phyloP scores from a whole-genome alignment of 1,284 basidiomycete genomes.

The Cryptococcus deneoformans region DNA sequence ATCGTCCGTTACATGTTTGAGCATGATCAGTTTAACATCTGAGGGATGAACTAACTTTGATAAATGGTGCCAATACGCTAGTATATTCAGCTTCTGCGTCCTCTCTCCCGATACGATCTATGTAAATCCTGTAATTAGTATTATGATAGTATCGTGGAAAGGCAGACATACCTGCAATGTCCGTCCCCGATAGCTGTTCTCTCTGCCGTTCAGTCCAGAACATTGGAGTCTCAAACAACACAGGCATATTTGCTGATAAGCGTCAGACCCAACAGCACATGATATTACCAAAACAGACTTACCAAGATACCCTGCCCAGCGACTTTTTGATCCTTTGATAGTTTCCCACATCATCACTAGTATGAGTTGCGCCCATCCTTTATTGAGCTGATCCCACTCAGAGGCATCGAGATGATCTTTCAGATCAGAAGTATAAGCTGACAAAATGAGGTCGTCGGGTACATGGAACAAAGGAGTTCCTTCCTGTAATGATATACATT shows the following conservation, averaged over 20 bases:
- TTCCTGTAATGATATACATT: constrained; percentile 8
- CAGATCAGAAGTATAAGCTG: constrained; percentile 65
- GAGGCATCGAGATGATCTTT: constrained; percentile 54
- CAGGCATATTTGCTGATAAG: constrained; percentile 58
- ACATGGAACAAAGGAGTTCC: constrained; percentile 68
- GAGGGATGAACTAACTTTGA: constrained; percentile 55
- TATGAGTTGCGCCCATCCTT: constrained; percentile 85
- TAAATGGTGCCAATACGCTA: constrained; percentile 62
- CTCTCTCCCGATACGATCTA: constrained; percentile 81
- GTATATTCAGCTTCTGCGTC: constrained; percentile 77
- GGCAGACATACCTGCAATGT: constrained; percentile 68
- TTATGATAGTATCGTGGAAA: too few relatives aligned
- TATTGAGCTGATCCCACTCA: constrained; percentile 64
- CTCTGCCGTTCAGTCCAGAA: constrained; percentile 82
- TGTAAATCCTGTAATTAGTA: background rate
- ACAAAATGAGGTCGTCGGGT: constrained; percentile 73
- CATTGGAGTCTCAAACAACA: constrained; percentile 85
- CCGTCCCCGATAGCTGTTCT: constrained; percentile 74
- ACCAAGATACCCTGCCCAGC: constrained; percentile 71
- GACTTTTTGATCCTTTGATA: constrained; percentile 58
- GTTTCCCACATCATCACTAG: constrained; percentile 95
- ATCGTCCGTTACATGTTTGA: too few relatives aligned
- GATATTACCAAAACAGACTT: constrained; percentile 24
- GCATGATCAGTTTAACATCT: too few relatives aligned
- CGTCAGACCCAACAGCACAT: background rate